phyloP scores from a whole-genome alignment of 2,329 filamentous ascomycete genomes.

The Emericellopsis atlantica region DNA sequence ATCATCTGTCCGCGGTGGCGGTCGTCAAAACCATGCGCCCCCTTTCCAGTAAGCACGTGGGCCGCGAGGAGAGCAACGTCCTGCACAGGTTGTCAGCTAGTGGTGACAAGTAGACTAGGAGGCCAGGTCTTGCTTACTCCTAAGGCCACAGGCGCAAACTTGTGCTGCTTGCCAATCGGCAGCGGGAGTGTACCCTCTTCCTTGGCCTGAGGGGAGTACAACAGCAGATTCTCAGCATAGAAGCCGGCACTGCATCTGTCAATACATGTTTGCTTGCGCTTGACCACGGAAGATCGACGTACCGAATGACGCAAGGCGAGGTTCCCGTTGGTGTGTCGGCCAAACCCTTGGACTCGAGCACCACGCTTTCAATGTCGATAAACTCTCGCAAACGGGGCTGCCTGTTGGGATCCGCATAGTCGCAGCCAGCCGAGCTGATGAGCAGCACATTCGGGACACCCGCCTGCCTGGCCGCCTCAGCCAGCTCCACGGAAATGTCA shows the following conservation, averaged over 20 bases:
- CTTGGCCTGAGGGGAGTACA: slow-evolving; percentile 31
- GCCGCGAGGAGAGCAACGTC: slow-evolving; percentile 34
- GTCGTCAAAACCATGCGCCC: slow-evolving; percentile 34
- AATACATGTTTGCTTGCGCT: not conserved
- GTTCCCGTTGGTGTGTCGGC: slow-evolving; percentile 20
- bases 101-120: not conserved
- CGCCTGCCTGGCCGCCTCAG: slow-evolving; percentile 29
- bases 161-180: slow-evolving; percentile 31
- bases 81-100: slow-evolving; percentile 9
- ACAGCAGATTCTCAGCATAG: slow-evolving; percentile 37
- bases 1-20: slow-evolving; percentile 38
- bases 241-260: slow-evolving; percentile 27
- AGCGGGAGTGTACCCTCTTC: slow-evolving; percentile 29
- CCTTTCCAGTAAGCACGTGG: slow-evolving; percentile 32
- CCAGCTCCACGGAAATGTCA: slow-evolving; percentile 29
- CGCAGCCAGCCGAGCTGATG: slow-evolving; percentile 33
- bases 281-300: slow-evolving; percentile 4
- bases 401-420: slow-evolving; percentile 32
- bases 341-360: slow-evolving; percentile 30
- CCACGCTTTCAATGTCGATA: slow-evolving; percentile 31
- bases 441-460: slow-evolving; percentile 30
- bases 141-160: slow-evolving; percentile 35
- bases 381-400: slow-evolving; percentile 38
- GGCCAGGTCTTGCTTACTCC: slow-evolving; percentile 17
- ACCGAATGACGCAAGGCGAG: slow-evolving; percentile 33